Base-by-base conservation (phyloP, 495 filamentous ascomycete genomes). In the Annulohypoxylon bovei region DNA sequence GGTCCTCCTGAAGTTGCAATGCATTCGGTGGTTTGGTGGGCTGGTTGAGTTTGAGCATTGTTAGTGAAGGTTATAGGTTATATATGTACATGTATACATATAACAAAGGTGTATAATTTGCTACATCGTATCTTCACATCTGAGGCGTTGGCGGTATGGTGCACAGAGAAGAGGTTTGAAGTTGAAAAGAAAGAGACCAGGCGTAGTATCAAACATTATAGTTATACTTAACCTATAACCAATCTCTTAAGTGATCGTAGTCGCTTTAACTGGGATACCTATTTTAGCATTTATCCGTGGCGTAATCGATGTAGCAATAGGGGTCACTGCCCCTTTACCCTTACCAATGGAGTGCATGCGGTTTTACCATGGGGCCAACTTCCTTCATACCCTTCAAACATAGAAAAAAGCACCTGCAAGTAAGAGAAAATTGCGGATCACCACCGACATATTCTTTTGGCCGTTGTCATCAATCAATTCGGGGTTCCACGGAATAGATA, bases 401-500 rank as follows among this genome's bases (percentile, higher is more conserved):
- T n/a, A n/a, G n/a, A n/a, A n/a, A n/a, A n/a, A n/a, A n/a, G n/a
- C n/a, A n/a, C n/a, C n/a, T n/a, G n/a, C n/a, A n/a, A n/a, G n/a
- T n/a, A n/a, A n/a, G n/a, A n/a, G n/a, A n/a, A n/a, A n/a, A n/a
- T n/a, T n/a, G n/a, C n/a, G n/a, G n/a, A n/a, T n/a, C n/a, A n/a
- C n/a, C n/a, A n/a, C n/a, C n/a, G 9, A 52, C 47, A 11, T 52
- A 25, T 18, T 37, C 33, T 14, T 42, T 39, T 12, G 12, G 27
- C 39, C 35, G 18, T 25, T 4, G 9, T 25, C 39, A 55, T 62
- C 49, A 12, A 60, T 39, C 49, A n/a, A 55, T 28, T 50, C 49
- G 57, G 47, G 20, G 23, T 18, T 25, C 58, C 33, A 27, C 23
- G 33, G 22, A 6, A 67, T 58, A 58, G 12, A 67, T 47, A 52